Evolutionary conservation across 2,329 filamentous ascomycete species (phyloP), one percentile per base, ranked within the genome.

Genomic region (Colletotrichum agaves): DNA sequence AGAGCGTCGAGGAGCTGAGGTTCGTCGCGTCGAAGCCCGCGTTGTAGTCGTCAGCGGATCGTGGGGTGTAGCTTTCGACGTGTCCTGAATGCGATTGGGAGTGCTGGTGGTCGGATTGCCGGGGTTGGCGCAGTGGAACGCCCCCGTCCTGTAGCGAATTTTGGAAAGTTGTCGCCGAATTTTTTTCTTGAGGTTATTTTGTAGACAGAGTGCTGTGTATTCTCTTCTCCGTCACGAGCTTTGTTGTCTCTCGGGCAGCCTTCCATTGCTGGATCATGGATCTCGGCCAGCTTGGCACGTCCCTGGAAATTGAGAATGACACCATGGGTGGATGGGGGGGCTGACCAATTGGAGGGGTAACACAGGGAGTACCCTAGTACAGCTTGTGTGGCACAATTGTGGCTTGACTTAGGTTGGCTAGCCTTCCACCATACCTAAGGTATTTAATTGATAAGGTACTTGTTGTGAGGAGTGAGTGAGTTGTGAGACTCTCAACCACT

Each of bases 221-320:
- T 27, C 33, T 44, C 63, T 41, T 64, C 50, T 58, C 6, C 37
- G 50, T 56, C 61, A 67, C 53, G 61, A 46, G 64, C 15, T 17
- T 39, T 37, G 31, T 15, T 15, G 46, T 46, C 27, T 49, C n/a
- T 61, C n/a, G 44, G 12, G 2, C 33, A 7, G 35, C 3, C 13
- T 53, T 44, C 44, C n/a, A 12, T 33, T 46, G 52, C 27, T 49
- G 59, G 23, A 66, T 63, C 64, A 64, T 55, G 60, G 64, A 63
- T 59, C 61, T 50, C 15, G 27, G 23, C 50, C 44, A 55, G 17
- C 15, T 61, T 57, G 46, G 55, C 37, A 57, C 44, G 27, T 58
- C 19, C 23, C 52, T 43, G 59, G 60, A 53, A 55, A 53, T 47
- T 67, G 49, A 43, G 21, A 31, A 66, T 61, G 66, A 66, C 66